Base-by-base conservation (phyloP, 2,329 filamentous ascomycete species). In the Pseudocercospora crystallina region DNA sequence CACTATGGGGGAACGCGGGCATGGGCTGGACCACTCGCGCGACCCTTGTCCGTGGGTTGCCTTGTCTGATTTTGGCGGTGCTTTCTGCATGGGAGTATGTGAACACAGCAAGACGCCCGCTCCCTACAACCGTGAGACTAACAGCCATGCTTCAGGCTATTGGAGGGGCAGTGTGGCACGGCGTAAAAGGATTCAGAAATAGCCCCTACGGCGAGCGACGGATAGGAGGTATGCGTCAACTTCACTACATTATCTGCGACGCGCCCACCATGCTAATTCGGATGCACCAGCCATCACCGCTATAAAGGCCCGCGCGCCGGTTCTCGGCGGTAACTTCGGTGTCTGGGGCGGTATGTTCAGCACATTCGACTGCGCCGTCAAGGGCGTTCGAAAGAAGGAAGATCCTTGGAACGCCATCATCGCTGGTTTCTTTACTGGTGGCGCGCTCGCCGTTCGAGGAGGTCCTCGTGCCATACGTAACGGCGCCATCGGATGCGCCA, bases 351-450 rank as follows among this genome's bases (percentile, higher is more conserved):
- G 94, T 61, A 78, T 97, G 51, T 97, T 97, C 80, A 90, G 85
- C 64, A 95, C 90, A 56, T 97, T 92, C 68, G 94, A 99, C 76
- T 99, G 94, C 77, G 88, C 91, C 15, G 88, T 96, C 56, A 99
- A 97, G 80, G 92, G 92, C 51, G 77, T 78, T 61, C 66, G 72
- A 33, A 89, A 94, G 80, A 97, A 96, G 85, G 94, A 99, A 73
- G 94, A 97, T 71, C 90, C 94, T 11, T 97, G 90, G 78, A 97
- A 97, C 76, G 90, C 91, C 66, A 97, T 99, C 71, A 95, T 92
- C 63, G 94, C 92, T 36, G 94, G 94, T 47, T 96, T 96, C 80
- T 92, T 96, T 73, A 97, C 94, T 4, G 91, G 90, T 66, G 94
- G 94, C 62, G 84, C 92, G 29, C 80, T 99, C 31, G 94, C 94